Conservation (phyloP, 257 asterid genomes). For the Rehmannia glutinosa region DNA sequence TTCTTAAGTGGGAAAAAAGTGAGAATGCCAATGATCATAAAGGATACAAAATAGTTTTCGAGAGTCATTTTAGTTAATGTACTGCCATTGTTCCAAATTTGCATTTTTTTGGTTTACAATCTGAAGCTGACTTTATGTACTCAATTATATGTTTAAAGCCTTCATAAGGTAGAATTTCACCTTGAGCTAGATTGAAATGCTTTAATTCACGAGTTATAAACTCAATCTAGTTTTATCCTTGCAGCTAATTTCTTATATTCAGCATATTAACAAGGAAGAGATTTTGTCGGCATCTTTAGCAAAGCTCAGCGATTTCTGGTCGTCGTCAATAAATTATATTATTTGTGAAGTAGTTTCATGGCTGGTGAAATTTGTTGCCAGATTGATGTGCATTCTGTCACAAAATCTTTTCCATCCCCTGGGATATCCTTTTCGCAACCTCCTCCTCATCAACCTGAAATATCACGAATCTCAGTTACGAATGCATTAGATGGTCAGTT, state of each 20-base stretch:
- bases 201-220: neutral
- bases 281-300: too few relatives aligned
- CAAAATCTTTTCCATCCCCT: slow-evolving; percentile 33
- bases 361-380: slow-evolving; percentile 25
- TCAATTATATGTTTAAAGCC: neutral
- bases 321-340: too few relatives aligned
- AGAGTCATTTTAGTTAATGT: too few relatives aligned
- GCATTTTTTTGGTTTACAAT: too few relatives aligned
- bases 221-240: neutral
- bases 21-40: too few relatives aligned
- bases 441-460: slow-evolving; percentile 28
- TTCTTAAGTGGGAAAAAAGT: too few relatives aligned
- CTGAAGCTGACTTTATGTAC: too few relatives aligned
- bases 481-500: slow-evolving; percentile 15
- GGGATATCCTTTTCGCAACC: slow-evolving; percentile 36
- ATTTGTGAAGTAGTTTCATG: too few relatives aligned
- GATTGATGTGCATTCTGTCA: slow-evolving; percentile 26
- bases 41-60: too few relatives aligned
- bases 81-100: too few relatives aligned
- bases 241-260: slow-evolving; percentile 4
- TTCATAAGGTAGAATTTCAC: neutral
- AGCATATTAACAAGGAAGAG: neutral
- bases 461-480: slow-evolving; percentile 20
- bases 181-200: neutral
- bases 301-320: too few relatives aligned